A percentile compares a stretch with the other conserved stretches of the same genome.
Evolutionary conservation across 768 basidiomycete genomes (phyloP).

Genomic region (Leccinum uliginosum): DNA sequence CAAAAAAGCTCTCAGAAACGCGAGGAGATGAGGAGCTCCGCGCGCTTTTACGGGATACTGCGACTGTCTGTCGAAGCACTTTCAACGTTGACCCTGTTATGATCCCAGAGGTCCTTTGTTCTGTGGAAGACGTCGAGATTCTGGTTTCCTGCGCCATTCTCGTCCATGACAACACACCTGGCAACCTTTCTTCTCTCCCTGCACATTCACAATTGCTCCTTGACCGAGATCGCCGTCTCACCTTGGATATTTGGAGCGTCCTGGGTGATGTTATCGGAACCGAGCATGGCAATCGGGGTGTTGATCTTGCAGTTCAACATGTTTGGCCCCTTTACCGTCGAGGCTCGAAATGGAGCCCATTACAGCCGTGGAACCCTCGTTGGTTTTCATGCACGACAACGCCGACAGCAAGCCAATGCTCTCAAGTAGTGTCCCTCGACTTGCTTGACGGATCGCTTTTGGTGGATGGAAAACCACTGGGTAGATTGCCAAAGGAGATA

Average conservation of each 20-base stretch:
- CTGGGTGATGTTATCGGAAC: slow-evolving; percentile 4
- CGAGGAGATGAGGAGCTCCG: not conserved
- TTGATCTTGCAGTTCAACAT: slow-evolving; percentile 12
- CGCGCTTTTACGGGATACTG: not conserved
- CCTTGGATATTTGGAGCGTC: not conserved
- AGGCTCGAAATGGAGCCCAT: not conserved
- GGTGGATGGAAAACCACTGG: slow-evolving; percentile 23
- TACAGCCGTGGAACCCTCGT: not conserved
- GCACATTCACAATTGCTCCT: slow-evolving; percentile 14
- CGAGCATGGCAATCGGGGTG: not conserved
- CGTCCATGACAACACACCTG: slow-evolving; percentile 12
- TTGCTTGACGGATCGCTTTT: slow-evolving; percentile 22
- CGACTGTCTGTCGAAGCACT: not conserved
- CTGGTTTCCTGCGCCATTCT: not conserved
- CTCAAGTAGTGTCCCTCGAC: slow-evolving; percentile 22
- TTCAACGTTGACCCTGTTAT: not conserved
- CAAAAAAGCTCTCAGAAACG: not conserved
- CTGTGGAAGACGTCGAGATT: not conserved
- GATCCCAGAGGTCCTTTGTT: not conserved
- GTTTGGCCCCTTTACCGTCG: not conserved
- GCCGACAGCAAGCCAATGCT: not conserved
- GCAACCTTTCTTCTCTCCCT: not conserved
- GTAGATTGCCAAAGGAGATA: slow-evolving; percentile 18
- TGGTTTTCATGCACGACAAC: slow-evolving; percentile 21
- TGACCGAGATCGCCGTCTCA: slow-evolving; percentile 25